Conservation (phyloP, 768 basidiomycete genomes). For the Lepiota subincarnata region DNA sequence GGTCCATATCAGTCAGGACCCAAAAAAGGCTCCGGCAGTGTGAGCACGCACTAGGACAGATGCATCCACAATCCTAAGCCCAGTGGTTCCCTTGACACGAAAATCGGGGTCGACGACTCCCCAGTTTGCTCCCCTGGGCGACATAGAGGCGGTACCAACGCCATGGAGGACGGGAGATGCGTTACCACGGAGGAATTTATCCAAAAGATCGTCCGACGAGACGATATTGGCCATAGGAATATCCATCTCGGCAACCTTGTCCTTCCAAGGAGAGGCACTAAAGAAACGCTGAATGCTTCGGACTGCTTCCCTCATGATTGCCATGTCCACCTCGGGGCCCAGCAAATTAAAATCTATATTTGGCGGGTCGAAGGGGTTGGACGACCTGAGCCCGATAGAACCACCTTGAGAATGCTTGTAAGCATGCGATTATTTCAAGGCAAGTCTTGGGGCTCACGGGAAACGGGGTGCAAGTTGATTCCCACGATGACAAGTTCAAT, state of each 20-base stretch:
- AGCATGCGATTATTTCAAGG: background rate
- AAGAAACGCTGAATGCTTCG: slow-evolving; percentile 16
- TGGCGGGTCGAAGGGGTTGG: slow-evolving; percentile 37
- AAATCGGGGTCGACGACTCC: slow-evolving; percentile 5
- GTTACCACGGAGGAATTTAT: background rate
- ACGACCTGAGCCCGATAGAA: slow-evolving; percentile 28
- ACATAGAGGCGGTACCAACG: slow-evolving; percentile 6
- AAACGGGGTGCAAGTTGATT: background rate
- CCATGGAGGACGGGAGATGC: background rate
- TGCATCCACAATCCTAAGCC: slow-evolving; percentile 3
- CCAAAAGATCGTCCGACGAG: slow-evolving; percentile 22
- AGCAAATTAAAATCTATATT: slow-evolving; percentile 35
- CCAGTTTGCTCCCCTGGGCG: background rate
- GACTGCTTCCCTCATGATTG: slow-evolving; percentile 18
- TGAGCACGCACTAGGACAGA: background rate
- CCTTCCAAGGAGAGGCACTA: slow-evolving; percentile 15
- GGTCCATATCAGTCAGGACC: no score
- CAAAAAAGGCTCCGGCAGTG: no score
- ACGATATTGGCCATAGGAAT: background rate
- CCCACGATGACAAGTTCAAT: background rate
- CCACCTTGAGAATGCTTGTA: slow-evolving; percentile 6
- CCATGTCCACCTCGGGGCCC: slow-evolving; percentile 17
- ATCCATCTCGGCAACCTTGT: slow-evolving; percentile 10
- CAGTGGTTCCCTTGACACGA: slow-evolving; percentile 3
- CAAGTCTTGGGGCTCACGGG: background rate